Conservation (phyloP, 331 rosid genomes). For the Dryas integrifolia region DNA sequence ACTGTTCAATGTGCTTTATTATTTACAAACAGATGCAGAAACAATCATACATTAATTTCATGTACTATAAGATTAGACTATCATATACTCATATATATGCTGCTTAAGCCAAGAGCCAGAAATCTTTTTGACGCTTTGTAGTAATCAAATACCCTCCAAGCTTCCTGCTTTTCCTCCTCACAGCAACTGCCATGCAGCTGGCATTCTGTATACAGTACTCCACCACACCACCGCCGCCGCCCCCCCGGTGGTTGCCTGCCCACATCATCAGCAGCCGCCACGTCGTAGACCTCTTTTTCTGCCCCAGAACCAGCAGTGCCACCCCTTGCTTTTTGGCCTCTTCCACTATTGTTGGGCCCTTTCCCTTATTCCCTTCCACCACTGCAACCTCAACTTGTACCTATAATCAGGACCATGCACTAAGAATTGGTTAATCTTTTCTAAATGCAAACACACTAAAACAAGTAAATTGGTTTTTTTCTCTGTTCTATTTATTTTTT, state of each 20-base stretch:
- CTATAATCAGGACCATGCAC: constrained; percentile 35
- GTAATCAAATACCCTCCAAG: constrained; percentile 92
- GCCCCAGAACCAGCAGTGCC: constrained; percentile 73
- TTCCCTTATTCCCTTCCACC: constrained; percentile 67
- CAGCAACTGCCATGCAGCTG: constrained; percentile 90
- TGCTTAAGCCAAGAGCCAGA: constrained; percentile 80
- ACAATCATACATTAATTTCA: constrained; percentile 20
- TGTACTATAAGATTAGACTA: neutral
- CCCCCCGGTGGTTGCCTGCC: constrained; percentile 49
- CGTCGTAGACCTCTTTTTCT: constrained; percentile 78
- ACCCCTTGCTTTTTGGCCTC: constrained; percentile 79
- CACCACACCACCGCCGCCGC: constrained; percentile 37
- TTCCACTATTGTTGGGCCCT: constrained; percentile 79
- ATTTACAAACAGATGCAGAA: constrained; percentile 50
- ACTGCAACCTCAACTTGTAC: constrained; percentile 70
- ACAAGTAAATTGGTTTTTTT: too few relatives aligned
- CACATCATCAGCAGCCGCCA: constrained; percentile 94
- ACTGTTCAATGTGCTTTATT: constrained; percentile 24
- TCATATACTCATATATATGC: neutral
- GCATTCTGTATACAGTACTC: constrained; percentile 92
- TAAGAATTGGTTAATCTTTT: too few relatives aligned
- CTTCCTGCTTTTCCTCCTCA: constrained; percentile 75
- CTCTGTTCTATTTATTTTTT: too few relatives aligned
- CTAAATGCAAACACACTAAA: too few relatives aligned
- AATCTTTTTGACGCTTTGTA: constrained; percentile 95